A percentile compares a stretch with the other conserved stretches of the same genome.
Conservation (phyloP, 768 basidiomycete species). For the Galerina sulciceps region DNA sequence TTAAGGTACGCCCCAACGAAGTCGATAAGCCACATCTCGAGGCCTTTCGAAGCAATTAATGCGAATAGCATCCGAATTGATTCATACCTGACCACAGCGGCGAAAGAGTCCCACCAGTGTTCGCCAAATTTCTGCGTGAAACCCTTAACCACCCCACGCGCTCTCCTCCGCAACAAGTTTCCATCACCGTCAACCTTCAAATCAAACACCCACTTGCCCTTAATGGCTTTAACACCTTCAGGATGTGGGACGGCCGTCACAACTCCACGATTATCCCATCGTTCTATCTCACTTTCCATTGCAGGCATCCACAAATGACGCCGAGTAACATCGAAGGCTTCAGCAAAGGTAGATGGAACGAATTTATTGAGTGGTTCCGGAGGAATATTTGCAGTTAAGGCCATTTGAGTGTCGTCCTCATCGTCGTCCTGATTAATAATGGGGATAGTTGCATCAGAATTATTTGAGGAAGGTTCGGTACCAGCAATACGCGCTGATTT, state of each 20-base stretch:
- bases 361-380: neutral
- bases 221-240: slow-evolving; percentile 5
- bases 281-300: slow-evolving; percentile 11
- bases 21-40: neutral
- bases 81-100: slow-evolving; percentile 7
- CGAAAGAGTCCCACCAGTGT: slow-evolving; percentile 10
- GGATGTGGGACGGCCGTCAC: slow-evolving; percentile 7
- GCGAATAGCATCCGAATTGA: slow-evolving; percentile 7
- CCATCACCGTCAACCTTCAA: slow-evolving; percentile 8
- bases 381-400: neutral
- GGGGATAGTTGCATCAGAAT: neutral
- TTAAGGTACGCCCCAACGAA: slow-evolving; percentile 6
- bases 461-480: neutral
- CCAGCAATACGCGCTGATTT: slow-evolving; percentile 2
- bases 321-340: slow-evolving; percentile 1
- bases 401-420: neutral
- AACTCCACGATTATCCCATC: slow-evolving; percentile 10
- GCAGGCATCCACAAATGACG: slow-evolving; percentile 7
- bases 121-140: slow-evolving; percentile 8
- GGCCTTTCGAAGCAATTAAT: neutral
- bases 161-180: slow-evolving; percentile 3
- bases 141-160: slow-evolving; percentile 7
- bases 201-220: slow-evolving; percentile 7
- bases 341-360: slow-evolving; percentile 5
- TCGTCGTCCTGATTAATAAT: neutral